Evolutionary conservation across 1,139 yeast species (phyloP).

Genomic region (Geotrichum restrictum): DNA sequence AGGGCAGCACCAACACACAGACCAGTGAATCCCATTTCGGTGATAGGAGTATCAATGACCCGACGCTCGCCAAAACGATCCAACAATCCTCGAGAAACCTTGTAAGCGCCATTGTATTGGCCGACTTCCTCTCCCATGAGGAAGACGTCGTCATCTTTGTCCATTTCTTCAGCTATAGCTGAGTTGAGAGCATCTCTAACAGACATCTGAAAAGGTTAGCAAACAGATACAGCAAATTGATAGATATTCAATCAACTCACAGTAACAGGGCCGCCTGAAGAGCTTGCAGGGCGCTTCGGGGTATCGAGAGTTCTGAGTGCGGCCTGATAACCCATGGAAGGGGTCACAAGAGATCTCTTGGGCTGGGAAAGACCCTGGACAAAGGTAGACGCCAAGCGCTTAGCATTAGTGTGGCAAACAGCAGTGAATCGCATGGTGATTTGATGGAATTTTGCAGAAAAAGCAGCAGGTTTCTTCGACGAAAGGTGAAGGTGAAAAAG

Average conservation of each 20-base stretch:
- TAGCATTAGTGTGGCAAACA: constrained; percentile 14
- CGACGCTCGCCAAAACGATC: constrained; percentile 97
- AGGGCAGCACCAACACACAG: constrained; percentile 95
- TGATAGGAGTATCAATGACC: constrained; percentile 95
- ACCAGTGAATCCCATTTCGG: constrained; percentile 99
- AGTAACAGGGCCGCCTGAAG: constrained; percentile 35
- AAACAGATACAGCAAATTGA: neutral
- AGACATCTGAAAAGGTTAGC: constrained; percentile 47
- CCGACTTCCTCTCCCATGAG: constrained; percentile 99
- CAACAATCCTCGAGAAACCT: constrained; percentile 89
- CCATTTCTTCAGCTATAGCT: constrained; percentile 96
- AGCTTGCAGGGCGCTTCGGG: constrained; percentile 29
- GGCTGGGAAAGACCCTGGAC: constrained; percentile 12
- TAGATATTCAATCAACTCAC: constrained; percentile 25
- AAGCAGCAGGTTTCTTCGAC: neutral
- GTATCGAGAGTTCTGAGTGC: constrained; percentile 32
- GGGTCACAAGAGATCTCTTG: constrained; percentile 16
- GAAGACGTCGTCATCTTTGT: constrained; percentile 89
- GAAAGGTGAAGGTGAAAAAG: neutral
- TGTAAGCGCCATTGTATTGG: constrained; percentile 98
- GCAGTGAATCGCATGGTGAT: constrained; percentile 17
- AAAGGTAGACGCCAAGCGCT: constrained; percentile 17
- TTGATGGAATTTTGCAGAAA: neutral
- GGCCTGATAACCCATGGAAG: constrained; percentile 29
- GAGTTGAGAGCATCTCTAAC: constrained; percentile 96